Conservation (phyloP, 2,329 filamentous ascomycete species). For the Talaromyces piceae region DNA sequence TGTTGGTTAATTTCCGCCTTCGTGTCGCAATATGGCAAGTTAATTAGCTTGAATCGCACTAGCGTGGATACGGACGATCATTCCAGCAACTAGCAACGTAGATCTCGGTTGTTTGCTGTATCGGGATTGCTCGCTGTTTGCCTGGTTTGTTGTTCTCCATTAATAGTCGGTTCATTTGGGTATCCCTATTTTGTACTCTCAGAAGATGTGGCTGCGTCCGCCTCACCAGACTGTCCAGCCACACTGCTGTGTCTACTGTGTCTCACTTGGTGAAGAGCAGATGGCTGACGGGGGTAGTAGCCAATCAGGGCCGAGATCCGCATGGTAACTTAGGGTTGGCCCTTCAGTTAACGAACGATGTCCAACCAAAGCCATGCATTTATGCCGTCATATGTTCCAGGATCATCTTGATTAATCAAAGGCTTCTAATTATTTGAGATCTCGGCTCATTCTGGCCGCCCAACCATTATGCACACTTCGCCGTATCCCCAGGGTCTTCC, state of each 20-base stretch:
- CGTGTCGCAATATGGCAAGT: not conserved
- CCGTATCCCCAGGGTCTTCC: constrained; percentile 36
- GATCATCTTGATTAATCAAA: not conserved
- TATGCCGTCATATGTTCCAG: not conserved
- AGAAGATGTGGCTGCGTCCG: too few relatives aligned
- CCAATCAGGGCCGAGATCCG: too few relatives aligned
- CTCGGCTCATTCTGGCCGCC: constrained; percentile 20
- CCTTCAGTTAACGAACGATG: too few relatives aligned
- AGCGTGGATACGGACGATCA: not conserved
- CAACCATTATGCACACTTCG: constrained; percentile 36
- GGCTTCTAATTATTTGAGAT: not conserved
- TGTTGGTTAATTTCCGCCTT: not conserved
- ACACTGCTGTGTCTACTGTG: too few relatives aligned
- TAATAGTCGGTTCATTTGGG: too few relatives aligned
- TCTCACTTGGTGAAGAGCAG: too few relatives aligned
- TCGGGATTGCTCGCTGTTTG: not conserved
- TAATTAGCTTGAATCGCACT: not conserved
- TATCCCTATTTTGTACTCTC: too few relatives aligned
- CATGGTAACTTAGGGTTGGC: too few relatives aligned
- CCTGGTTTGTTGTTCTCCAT: too few relatives aligned
- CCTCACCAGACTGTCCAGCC: too few relatives aligned
- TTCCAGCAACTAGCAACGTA: not conserved
- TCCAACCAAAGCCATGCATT: not conserved
- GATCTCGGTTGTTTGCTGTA: not conserved
- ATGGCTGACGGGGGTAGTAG: too few relatives aligned